These are phyloP conservation scores for Lanmaoa rubissima DNA, from an alignment of 768 basidiomycete genomes.

Conservation along the genomic window DNA sequence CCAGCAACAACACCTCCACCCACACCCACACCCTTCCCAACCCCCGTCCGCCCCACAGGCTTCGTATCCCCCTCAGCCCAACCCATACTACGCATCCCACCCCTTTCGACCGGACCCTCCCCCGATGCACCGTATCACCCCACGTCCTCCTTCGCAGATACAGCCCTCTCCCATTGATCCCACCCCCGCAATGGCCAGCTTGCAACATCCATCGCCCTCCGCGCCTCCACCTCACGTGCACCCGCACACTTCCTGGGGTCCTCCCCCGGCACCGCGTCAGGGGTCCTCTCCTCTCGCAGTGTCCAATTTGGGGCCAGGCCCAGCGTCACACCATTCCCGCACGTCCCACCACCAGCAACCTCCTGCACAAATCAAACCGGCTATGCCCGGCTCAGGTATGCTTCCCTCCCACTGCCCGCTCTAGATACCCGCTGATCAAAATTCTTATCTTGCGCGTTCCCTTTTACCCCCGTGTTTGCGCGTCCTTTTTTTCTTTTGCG, in stretches of 20 bases:
- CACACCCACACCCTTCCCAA: constrained; percentile 14
- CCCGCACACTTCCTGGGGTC: constrained; percentile 33
- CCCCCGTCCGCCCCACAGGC: constrained; percentile 16
- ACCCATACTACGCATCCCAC: constrained; percentile 18
- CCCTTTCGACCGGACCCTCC: constrained; percentile 17
- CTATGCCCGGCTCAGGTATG: constrained; percentile 33
- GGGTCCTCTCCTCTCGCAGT: constrained; percentile 30
- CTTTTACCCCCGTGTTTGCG: neutral
- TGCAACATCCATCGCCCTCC: constrained; percentile 32
- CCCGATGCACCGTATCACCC: constrained; percentile 29
- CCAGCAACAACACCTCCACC: constrained; percentile 27
- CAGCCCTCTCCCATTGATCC: constrained; percentile 26
- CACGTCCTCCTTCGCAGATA: constrained; percentile 34
- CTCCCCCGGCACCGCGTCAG: constrained; percentile 29
- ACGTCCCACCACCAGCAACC: constrained; percentile 28
- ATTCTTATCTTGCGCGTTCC: neutral
- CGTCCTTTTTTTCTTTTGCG: constrained; percentile 9
- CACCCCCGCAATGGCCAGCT: constrained; percentile 33
- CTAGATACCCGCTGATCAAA: constrained; percentile 1
- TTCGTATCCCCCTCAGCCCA: constrained; percentile 26
- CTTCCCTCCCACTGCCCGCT: neutral
- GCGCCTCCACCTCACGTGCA: constrained; percentile 33
- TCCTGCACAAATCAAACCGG: constrained; percentile 31
- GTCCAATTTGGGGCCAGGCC: constrained; percentile 24
- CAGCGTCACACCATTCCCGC: constrained; percentile 27